phyloP scores from a whole-genome alignment of 2,329 filamentous ascomycete genomes.

The Botrytis elliptica region DNA sequence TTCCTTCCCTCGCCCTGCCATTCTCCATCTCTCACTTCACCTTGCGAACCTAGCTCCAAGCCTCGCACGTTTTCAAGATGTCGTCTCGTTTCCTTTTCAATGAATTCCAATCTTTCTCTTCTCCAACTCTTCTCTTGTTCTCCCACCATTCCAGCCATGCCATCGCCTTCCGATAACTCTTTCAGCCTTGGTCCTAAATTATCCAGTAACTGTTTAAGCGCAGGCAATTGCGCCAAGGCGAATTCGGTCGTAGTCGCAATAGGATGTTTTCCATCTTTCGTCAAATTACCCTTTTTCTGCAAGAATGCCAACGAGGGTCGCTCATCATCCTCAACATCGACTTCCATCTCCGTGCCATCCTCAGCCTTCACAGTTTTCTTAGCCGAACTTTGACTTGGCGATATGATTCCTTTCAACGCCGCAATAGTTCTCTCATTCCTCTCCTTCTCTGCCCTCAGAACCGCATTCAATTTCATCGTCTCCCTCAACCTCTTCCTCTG shows the following conservation, averaged over 20 bases:
- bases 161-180: conserved; percentile 43
- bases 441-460: conserved; percentile 66
- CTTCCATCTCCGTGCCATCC: conserved; percentile 4
- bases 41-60: conserved; percentile 60
- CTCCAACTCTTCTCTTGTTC: conserved; percentile 56
- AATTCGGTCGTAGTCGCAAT: conserved; percentile 74
- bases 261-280: conserved; percentile 53
- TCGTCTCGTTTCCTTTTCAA: conserved; percentile 74
- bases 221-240: conserved; percentile 77
- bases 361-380: conserved; percentile 28
- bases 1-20: conserved; percentile 57
- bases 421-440: conserved; percentile 70
- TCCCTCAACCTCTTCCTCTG: conserved; percentile 74
- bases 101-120: conserved; percentile 74
- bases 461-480: conserved; percentile 70
- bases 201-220: conserved; percentile 68
- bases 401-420: conserved; percentile 60
- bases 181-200: conserved; percentile 65
- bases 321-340: conserved; percentile 1
- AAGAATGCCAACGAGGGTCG: conserved; percentile 53
- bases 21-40: conserved; percentile 64
- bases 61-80: conserved; percentile 72
- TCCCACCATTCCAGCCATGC: conserved; percentile 41
- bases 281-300: conserved; percentile 51
- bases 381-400: conserved; percentile 27